A percentile compares a stretch with the other conserved stretches of the same genome.
These are phyloP conservation scores for Torulaspora delbrueckii DNA, from an alignment of 805 yeast genomes.

Conservation along the genomic window DNA sequence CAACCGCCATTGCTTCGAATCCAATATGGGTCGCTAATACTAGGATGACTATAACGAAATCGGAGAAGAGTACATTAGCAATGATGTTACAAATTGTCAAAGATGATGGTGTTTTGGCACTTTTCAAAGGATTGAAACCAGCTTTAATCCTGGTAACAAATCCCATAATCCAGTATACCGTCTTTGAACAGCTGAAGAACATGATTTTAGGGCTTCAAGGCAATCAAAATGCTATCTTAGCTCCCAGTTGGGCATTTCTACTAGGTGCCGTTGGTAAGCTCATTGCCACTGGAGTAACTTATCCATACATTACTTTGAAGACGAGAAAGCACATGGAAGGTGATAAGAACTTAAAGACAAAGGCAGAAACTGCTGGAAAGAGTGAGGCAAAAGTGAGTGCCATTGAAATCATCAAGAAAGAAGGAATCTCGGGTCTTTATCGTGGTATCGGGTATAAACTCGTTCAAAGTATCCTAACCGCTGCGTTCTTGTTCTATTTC, in stretches of 20 bases:
- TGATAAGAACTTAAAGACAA: slow-evolving; percentile 24
- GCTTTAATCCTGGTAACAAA: slow-evolving; percentile 81
- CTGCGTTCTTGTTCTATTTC: slow-evolving; percentile 85
- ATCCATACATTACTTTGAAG: slow-evolving; percentile 87
- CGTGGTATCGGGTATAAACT: slow-evolving; percentile 77
- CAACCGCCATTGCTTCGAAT: slow-evolving; percentile 75
- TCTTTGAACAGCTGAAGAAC: slow-evolving; percentile 81
- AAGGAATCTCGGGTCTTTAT: slow-evolving; percentile 74
- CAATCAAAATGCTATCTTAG: slow-evolving; percentile 37
- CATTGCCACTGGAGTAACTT: slow-evolving; percentile 82
- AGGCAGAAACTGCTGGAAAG: not conserved
- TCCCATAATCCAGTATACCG: slow-evolving; percentile 88
- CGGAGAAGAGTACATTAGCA: slow-evolving; percentile 44
- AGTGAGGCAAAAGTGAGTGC: slow-evolving; percentile 32
- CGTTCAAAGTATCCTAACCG: slow-evolving; percentile 77
- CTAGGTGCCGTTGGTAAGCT: slow-evolving; percentile 88
- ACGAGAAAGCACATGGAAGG: slow-evolving; percentile 77
- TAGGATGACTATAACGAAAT: slow-evolving; percentile 61
- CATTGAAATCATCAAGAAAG: slow-evolving; percentile 54
- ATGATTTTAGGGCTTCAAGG: slow-evolving; percentile 50
- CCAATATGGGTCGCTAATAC: slow-evolving; percentile 97
- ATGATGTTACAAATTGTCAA: slow-evolving; percentile 59
- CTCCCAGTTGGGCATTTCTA: slow-evolving; percentile 73
- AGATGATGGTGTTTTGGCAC: slow-evolving; percentile 64
- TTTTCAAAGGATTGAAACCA: slow-evolving; percentile 83